Percentiles rank a stretch among this genome's conserved stretches.
Evolutionary conservation across 148 eudicot genomes (phyloP).

Genomic region (Chenopodium formosanum): DNA sequence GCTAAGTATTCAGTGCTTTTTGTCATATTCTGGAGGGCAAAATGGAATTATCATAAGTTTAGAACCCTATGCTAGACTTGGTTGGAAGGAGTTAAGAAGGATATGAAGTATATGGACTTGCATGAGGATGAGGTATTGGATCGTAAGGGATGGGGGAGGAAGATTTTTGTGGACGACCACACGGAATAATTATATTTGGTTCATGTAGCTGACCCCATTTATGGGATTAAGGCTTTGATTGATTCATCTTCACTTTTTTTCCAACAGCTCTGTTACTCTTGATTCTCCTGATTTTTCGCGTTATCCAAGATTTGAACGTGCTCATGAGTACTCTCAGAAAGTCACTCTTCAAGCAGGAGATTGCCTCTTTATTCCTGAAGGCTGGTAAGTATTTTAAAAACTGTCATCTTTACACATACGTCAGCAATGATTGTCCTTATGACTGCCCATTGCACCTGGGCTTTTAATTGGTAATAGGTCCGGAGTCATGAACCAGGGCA

Average conservation of each 20-base stretch:
- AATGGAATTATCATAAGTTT: background rate
- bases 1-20: background rate
- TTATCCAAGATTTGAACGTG: slow-evolving; percentile 64
- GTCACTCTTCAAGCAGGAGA: slow-evolving; percentile 81
- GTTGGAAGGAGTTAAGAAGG: too few relatives aligned
- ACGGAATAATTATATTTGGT: too few relatives aligned
- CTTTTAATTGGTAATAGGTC: background rate
- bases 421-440: background rate
- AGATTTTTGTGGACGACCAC: too few relatives aligned
- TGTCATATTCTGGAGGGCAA: background rate
- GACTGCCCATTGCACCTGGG: background rate
- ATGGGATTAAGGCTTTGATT: too few relatives aligned
- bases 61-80: background rate
- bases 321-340: slow-evolving; percentile 59
- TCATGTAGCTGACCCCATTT: too few relatives aligned
- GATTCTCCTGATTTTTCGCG: slow-evolving; percentile 61
- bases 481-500: background rate
- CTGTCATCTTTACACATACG: background rate
- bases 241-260: background rate
- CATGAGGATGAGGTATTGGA: too few relatives aligned
- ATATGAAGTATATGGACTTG: too few relatives aligned
- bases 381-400: slow-evolving; percentile 56
- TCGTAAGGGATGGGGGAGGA: too few relatives aligned
- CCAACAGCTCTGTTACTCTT: slow-evolving; percentile 61
- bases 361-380: slow-evolving; percentile 91